phyloP scores from a whole-genome alignment of 2,329 filamentous ascomycete genomes.

The Alternaria rosae region DNA sequence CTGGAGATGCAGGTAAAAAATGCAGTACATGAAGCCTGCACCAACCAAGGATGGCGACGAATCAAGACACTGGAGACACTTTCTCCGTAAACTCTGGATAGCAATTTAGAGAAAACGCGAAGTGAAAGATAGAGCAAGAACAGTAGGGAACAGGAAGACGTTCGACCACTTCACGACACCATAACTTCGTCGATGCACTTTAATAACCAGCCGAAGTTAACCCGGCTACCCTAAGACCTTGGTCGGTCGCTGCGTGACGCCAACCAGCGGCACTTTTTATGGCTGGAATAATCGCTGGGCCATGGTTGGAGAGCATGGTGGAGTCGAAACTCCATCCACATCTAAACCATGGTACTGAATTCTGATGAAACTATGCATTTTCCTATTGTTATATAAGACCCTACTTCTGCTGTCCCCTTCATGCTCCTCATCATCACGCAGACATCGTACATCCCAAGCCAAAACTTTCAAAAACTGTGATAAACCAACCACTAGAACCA shows the following conservation, averaged over 20 bases:
- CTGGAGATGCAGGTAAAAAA: neutral
- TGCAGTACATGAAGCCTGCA: neutral
- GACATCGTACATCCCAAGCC: neutral
- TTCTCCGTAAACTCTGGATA: slow-evolving; percentile 17
- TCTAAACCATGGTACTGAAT: neutral
- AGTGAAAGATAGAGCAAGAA: neutral
- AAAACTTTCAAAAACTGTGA: neutral
- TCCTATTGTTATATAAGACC: neutral
- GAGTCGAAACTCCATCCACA: neutral
- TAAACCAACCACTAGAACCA: neutral
- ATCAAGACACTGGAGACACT: neutral
- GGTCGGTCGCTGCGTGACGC: neutral
- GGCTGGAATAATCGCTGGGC: neutral
- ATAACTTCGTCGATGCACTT: neutral
- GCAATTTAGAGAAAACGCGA: neutral
- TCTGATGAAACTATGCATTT: neutral
- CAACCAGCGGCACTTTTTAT: neutral
- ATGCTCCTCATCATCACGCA: neutral
- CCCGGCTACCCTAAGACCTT: neutral
- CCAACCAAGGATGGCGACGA: neutral
- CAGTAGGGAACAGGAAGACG: neutral
- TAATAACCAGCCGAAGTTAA: neutral
- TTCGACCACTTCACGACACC: neutral
- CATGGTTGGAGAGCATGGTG: neutral
- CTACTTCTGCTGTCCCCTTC: neutral